These are phyloP conservation scores for Termitomyces sp. DNA, from an alignment of 768 basidiomycete species.

Conservation along the genomic window DNA sequence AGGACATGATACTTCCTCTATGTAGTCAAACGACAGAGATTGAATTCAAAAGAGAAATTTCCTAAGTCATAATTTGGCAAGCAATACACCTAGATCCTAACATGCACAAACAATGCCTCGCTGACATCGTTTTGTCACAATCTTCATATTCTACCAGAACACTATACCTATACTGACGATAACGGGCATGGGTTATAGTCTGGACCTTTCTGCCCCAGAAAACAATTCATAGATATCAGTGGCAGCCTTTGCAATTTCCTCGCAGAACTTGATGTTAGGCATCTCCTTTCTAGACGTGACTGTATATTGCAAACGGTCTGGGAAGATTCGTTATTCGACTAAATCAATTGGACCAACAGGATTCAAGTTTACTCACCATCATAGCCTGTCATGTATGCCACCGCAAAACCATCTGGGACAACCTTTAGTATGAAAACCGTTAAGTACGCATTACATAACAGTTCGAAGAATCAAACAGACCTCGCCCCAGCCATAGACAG, in stretches of 20 bases:
- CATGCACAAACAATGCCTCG: constrained; percentile 9
- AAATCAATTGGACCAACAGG: constrained; percentile 2
- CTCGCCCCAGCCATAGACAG: constrained; percentile 92
- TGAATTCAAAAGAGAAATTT: neutral
- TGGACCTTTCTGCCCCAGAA: constrained; percentile 28
- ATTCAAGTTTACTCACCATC: constrained; percentile 45
- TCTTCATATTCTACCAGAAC: neutral
- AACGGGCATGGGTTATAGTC: constrained; percentile 16
- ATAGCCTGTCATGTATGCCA: constrained; percentile 92
- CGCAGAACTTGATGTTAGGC: constrained; percentile 72
- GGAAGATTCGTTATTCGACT: neutral
- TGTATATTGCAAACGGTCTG: constrained; percentile 82
- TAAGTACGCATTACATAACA: neutral
- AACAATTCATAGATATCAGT: constrained; percentile 72
- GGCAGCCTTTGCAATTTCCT: constrained; percentile 60
- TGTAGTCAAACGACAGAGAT: neutral
- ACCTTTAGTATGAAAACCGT: constrained; percentile 40
- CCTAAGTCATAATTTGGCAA: neutral
- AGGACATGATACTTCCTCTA: constrained; percentile 39
- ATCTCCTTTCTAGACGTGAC: constrained; percentile 84
- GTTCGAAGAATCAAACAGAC: constrained; percentile 27
- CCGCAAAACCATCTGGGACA: constrained; percentile 90
- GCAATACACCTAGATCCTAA: neutral
- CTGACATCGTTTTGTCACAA: too few relatives aligned
- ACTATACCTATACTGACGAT: neutral